phyloP scores from a whole-genome alignment of 1,284 basidiomycete species.

The Microbotryum scabiosae region DNA sequence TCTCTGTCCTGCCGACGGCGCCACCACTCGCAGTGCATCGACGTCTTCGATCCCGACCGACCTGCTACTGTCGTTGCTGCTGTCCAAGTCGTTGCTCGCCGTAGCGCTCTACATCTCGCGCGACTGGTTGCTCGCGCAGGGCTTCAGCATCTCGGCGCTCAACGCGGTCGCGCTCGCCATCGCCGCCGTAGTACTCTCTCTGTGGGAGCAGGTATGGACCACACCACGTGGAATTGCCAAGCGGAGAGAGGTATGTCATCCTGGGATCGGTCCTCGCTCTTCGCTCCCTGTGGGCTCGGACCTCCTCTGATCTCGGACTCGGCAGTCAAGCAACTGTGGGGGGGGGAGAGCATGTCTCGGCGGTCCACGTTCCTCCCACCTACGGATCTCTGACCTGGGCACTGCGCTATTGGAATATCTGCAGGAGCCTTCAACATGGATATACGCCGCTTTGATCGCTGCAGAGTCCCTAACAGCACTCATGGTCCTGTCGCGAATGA shows the following conservation, averaged over 20 bases:
- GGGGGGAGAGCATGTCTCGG: background rate
- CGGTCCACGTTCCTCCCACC: background rate
- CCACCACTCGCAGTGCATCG: background rate
- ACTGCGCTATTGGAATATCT: background rate
- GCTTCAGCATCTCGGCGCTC: conserved; percentile 11
- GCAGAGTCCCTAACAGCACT: conserved; percentile 16
- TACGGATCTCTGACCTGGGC: background rate
- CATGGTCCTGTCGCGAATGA: conserved; percentile 11
- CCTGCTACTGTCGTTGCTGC: conserved; percentile 27
- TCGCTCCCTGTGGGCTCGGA: background rate
- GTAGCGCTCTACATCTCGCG: conserved; percentile 29
- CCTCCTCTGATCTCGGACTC: background rate
- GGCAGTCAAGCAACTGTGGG: background rate
- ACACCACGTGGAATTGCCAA: conserved; percentile 4
- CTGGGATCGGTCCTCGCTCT: background rate
- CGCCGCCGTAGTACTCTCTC: conserved; percentile 6
- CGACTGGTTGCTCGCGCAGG: conserved; percentile 31
- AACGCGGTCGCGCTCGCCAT: conserved; percentile 13
- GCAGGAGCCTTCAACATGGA: conserved; percentile 13
- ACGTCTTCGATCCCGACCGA: conserved; percentile 25
- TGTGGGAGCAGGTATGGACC: conserved; percentile 25
- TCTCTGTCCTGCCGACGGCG: background rate
- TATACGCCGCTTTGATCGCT: conserved; percentile 19
- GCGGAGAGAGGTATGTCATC: conserved; percentile 14
- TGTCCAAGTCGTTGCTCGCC: conserved; percentile 32